Evolutionary conservation across 768 basidiomycete species (phyloP).

Genomic region (Heimioporus sp.): DNA sequence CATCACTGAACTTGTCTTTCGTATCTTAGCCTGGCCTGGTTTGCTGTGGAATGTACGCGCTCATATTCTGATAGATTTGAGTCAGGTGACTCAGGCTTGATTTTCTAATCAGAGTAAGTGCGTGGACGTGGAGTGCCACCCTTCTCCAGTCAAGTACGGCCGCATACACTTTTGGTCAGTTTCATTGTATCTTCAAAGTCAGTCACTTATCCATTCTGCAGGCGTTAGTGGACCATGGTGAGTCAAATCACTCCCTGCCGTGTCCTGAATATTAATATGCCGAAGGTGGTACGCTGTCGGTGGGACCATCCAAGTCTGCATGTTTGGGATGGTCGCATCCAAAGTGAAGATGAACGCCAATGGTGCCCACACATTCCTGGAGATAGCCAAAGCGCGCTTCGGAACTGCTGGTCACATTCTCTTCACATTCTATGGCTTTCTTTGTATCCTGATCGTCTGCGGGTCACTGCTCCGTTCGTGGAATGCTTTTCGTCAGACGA

Average conservation of each 20-base stretch:
- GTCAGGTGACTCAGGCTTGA: background rate
- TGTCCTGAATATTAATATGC: background rate
- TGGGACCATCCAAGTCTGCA: conserved; percentile 50
- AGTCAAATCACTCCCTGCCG: background rate
- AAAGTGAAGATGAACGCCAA: conserved; percentile 62
- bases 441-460: conserved; percentile 51
- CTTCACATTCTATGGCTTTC: conserved; percentile 51
- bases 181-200: background rate
- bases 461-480: conserved; percentile 47
- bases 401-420: conserved; percentile 46
- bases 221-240: conserved; percentile 51
- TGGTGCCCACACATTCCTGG: conserved; percentile 55
- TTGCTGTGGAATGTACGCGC: conserved; percentile 46
- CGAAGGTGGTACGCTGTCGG: conserved; percentile 50
- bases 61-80: background rate
- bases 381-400: conserved; percentile 52
- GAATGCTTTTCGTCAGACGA: background rate
- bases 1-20: background rate
- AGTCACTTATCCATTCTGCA: conserved; percentile 5
- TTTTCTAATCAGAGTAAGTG: conserved; percentile 38
- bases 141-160: conserved; percentile 53
- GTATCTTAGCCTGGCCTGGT: conserved; percentile 43
- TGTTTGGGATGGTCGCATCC: conserved; percentile 53
- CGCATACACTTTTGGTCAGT: conserved; percentile 44
- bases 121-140: conserved; percentile 59